A percentile compares a stretch with the other conserved stretches of the same genome.
Evolutionary conservation across 2,329 filamentous ascomycete species (phyloP).

Genomic region (Sclerotinia glacialis): DNA sequence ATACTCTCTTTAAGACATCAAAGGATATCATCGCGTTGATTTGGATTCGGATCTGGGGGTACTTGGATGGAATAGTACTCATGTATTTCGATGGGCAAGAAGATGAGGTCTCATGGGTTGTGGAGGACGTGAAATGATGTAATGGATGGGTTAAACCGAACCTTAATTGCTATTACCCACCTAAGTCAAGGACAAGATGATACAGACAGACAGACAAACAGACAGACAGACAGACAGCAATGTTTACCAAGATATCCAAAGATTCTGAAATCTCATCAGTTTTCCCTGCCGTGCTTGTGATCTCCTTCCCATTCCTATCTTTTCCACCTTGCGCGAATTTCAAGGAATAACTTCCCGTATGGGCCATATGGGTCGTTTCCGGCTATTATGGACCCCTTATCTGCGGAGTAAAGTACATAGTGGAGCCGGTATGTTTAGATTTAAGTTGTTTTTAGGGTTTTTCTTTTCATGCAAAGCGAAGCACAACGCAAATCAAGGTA

Average conservation of each 20-base stretch:
- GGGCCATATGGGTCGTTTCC: too few species aligned
- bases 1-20: constrained; percentile 1
- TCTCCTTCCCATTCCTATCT: too few species aligned
- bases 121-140: not conserved
- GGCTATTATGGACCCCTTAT: too few species aligned
- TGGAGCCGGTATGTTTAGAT: too few species aligned
- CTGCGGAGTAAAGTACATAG: too few species aligned
- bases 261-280: not conserved
- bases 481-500: too few species aligned
- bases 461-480: too few species aligned
- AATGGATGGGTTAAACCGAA: not conserved
- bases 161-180: not conserved
- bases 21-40: constrained; percentile 4
- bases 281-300: too few species aligned
- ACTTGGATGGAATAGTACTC: not conserved
- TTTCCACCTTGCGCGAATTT: too few species aligned
- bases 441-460: too few species aligned
- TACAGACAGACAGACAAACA: constrained; percentile 1
- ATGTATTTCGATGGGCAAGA: not conserved
- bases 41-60: constrained; percentile 4
- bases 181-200: not conserved
- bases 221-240: not conserved
- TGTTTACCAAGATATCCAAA: constrained; percentile 1
- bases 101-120: not conserved
- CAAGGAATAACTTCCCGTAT: too few species aligned